Evolutionary conservation across 2,329 filamentous ascomycete genomes (phyloP), one percentile per base, ranked within the genome.

Genomic region (Cercospora brassicicola): DNA sequence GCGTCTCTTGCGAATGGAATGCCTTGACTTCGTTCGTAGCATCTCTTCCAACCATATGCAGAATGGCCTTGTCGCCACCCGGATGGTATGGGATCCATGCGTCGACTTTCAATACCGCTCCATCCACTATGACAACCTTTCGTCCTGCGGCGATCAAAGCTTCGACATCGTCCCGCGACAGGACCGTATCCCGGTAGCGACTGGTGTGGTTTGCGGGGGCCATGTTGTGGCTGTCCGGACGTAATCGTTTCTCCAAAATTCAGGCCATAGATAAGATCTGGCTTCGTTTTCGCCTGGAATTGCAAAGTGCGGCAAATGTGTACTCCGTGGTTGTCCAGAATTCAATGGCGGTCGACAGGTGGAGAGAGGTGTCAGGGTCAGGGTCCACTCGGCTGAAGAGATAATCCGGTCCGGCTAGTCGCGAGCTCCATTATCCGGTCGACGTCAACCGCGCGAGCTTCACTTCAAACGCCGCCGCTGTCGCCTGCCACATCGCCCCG

Each of bases 21-120:
- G 90, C 92, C 79, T 90, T 92, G 69, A 98, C 90, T 81, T 98
- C 95, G 79, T 97, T 94, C 10, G 94, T 97, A 61, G 93, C 94
- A 70, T 79, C 78, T 73, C 78, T 71, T 30, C 78, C 78, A 69
- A 98, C 88, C 93, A 97, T 95, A 78, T 99, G 95, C 78, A 88
- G 84, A 72, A 99, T 96, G 64, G 94, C 88, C 81, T 93, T 95
- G 75, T 94, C 90, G 73, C 95, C 95, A 66, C 95, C 95, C 11
- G 95, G 95, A 76, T 98, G 95, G 76, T 91, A 97, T 63, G 88
- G 88, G 62, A 96, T 82, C 92, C 93, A 99, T 45, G 90, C 86
- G 79, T 98, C 94, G 33, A 93, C 89, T 81, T 93, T 97, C 73
- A 98, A 81, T 9, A 97, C 93, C 75, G 89, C 88, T 68, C 88